Conservation (phyloP, 805 yeast genomes). For the Kodamaea neixiangensis region DNA sequence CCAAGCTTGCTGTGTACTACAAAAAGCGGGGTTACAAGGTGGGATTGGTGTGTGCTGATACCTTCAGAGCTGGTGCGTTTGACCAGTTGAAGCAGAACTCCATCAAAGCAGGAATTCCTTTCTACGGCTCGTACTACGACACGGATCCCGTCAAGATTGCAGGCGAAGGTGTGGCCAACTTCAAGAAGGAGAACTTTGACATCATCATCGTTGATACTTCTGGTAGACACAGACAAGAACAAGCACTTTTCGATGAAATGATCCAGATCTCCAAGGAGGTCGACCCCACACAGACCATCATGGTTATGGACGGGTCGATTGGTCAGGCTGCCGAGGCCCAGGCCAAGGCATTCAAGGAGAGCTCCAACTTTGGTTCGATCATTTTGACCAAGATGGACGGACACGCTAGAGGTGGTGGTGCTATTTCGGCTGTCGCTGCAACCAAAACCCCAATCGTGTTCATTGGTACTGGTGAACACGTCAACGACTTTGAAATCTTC, state of each 20-base stretch:
- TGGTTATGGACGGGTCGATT: slow-evolving; percentile 96
- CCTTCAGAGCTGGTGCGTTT: slow-evolving; percentile 99
- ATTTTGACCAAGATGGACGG: slow-evolving; percentile 97
- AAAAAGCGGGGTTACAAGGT: slow-evolving; percentile 92
- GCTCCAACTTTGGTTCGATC: slow-evolving; percentile 92
- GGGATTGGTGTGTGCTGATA: slow-evolving; percentile 97
- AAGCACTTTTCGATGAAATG: slow-evolving; percentile 91
- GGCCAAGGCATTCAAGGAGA: slow-evolving; percentile 90
- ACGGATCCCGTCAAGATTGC: slow-evolving; percentile 95
- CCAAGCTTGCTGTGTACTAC: slow-evolving; percentile 92
- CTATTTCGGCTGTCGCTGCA: slow-evolving; percentile 97
- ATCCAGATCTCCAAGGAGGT: slow-evolving; percentile 86
- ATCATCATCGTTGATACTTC: slow-evolving; percentile 95
- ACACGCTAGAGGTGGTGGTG: slow-evolving; percentile 99
- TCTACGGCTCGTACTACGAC: slow-evolving; percentile 92
- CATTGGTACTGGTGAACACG: slow-evolving; percentile 98
- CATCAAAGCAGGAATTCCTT: slow-evolving; percentile 90
- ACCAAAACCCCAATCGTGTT: slow-evolving; percentile 93
- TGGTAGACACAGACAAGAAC: slow-evolving; percentile 96
- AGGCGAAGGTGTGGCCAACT: slow-evolving; percentile 85
- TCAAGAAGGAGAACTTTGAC: slow-evolving; percentile 88
- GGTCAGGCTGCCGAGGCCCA: slow-evolving; percentile 99
- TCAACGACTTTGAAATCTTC: slow-evolving; percentile 87
- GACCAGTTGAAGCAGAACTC: slow-evolving; percentile 98
- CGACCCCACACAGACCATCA: slow-evolving; percentile 91